Conservation (phyloP, 371 early-diverging fungal genomes). For the Massospora cicadina region DNA sequence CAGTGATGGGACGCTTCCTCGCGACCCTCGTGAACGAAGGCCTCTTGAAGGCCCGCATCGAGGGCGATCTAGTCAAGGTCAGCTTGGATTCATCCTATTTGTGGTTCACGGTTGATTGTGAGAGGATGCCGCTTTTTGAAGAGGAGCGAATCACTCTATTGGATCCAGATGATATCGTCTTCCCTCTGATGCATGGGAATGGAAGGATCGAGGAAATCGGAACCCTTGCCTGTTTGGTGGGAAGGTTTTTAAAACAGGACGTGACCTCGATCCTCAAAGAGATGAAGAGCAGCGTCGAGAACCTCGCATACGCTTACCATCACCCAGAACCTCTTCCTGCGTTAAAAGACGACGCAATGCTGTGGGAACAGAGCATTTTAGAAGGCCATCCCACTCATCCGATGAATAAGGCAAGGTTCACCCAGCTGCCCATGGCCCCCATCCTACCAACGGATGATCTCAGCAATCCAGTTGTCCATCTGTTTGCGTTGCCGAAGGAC, state of each 20-base stretch:
- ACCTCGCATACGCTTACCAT: constrained; percentile 29
- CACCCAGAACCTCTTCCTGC: constrained; percentile 27
- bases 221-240: too few relatives aligned
- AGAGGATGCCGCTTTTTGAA: neutral
- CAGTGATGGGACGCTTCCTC: neutral
- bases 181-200: neutral
- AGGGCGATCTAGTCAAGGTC: neutral
- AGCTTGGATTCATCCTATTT: neutral
- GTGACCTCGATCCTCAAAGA: too few relatives aligned
- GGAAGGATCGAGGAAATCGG: neutral
- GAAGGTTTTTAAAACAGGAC: too few relatives aligned
- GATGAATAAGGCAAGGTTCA: constrained; percentile 19
- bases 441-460: neutral
- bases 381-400: constrained; percentile 70
- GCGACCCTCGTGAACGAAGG: constrained; percentile 3
- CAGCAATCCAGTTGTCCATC: neutral
- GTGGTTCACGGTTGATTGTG: neutral
- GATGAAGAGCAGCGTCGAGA: constrained; percentile 26
- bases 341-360: constrained; percentile 25
- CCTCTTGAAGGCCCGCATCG: neutral
- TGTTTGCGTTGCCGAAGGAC: neutral
- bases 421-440: neutral
- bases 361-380: constrained; percentile 53
- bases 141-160: neutral
- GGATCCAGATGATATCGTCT: constrained; percentile 2